These are phyloP conservation scores for Ustanciosporium gigantosporum DNA, from an alignment of 1,284 basidiomycete genomes.

Conservation along the genomic window DNA sequence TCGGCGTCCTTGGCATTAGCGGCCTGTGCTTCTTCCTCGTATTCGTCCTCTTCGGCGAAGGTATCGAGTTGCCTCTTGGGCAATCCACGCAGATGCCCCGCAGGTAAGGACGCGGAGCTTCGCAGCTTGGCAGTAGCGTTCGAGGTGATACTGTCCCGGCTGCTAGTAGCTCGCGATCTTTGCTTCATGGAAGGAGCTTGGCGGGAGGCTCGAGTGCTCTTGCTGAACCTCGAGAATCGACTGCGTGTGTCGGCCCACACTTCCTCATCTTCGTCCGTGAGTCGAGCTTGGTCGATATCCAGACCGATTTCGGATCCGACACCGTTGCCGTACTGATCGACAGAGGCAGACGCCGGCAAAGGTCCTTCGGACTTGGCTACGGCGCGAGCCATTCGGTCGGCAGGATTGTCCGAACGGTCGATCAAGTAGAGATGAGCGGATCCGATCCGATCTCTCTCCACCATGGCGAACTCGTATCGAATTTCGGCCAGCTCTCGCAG, in stretches of 20 bases:
- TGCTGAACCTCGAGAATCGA: conserved; percentile 2
- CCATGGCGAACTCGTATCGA: conserved; percentile 33
- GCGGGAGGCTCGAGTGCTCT: background rate
- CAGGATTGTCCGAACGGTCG: conserved; percentile 48
- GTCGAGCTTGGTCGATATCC: conserved; percentile 10
- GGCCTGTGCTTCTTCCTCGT: conserved; percentile 8
- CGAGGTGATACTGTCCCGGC: conserved; percentile 17
- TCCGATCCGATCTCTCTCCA: conserved; percentile 32
- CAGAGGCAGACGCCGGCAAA: conserved; percentile 1
- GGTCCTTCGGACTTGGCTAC: conserved; percentile 26
- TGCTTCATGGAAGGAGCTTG: no score
- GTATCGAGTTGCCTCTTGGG: conserved; percentile 21
- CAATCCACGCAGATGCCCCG: conserved; percentile 12
- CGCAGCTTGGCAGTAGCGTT: conserved; percentile 23
- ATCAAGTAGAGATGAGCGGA: conserved; percentile 53
- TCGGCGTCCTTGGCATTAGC: background rate
- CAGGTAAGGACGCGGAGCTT: conserved; percentile 13
- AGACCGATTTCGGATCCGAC: conserved; percentile 18
- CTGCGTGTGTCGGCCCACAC: conserved; percentile 27
- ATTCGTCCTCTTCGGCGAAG: conserved; percentile 30
- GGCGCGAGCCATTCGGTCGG: conserved; percentile 41
- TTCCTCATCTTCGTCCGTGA: conserved; percentile 15
- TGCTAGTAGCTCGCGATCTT: conserved; percentile 12
- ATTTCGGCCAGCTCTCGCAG: conserved; percentile 51
- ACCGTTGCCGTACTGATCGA: conserved; percentile 3